Evolutionary conservation across 2,329 filamentous ascomycete species (phyloP).

Genomic region (Stagonosporopsis chrysanthemi): DNA sequence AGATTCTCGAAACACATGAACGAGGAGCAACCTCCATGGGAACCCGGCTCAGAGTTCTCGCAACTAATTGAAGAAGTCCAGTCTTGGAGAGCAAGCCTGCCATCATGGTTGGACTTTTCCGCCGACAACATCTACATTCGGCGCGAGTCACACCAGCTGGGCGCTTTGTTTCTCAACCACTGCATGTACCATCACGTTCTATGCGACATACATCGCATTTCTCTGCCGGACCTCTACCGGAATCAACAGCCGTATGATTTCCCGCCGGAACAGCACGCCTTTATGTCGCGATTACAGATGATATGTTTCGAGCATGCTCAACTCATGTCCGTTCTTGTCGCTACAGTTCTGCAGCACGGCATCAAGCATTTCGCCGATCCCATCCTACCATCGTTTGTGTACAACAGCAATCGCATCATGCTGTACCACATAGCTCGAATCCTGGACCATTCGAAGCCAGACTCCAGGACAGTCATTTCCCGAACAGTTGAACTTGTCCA

Average conservation of each 20-base stretch:
- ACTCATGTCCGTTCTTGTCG: constrained; percentile 37
- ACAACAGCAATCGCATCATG: constrained; percentile 47
- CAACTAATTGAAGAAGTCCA: constrained; percentile 36
- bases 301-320: constrained; percentile 45
- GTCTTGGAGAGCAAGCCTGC: constrained; percentile 39
- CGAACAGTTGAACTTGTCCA: constrained; percentile 42
- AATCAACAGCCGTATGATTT: constrained; percentile 42
- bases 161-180: constrained; percentile 42
- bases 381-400: constrained; percentile 43
- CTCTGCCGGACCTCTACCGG: constrained; percentile 42
- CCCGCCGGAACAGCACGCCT: constrained; percentile 33
- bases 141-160: constrained; percentile 43
- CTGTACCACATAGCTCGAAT: constrained; percentile 44
- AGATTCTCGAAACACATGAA: constrained; percentile 45
- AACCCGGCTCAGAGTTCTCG: constrained; percentile 37
- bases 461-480: constrained; percentile 34
- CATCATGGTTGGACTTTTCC: constrained; percentile 43
- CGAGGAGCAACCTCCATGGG: constrained; percentile 42
- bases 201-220: constrained; percentile 43
- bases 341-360: constrained; percentile 40
- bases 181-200: constrained; percentile 47
- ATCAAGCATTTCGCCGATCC: constrained; percentile 45
- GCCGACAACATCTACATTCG: constrained; percentile 47
- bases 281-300: constrained; percentile 37
- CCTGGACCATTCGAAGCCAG: constrained; percentile 36